Base-by-base conservation (phyloP, 2,329 filamentous ascomycete genomes). In the Blumeriella jaapii region DNA sequence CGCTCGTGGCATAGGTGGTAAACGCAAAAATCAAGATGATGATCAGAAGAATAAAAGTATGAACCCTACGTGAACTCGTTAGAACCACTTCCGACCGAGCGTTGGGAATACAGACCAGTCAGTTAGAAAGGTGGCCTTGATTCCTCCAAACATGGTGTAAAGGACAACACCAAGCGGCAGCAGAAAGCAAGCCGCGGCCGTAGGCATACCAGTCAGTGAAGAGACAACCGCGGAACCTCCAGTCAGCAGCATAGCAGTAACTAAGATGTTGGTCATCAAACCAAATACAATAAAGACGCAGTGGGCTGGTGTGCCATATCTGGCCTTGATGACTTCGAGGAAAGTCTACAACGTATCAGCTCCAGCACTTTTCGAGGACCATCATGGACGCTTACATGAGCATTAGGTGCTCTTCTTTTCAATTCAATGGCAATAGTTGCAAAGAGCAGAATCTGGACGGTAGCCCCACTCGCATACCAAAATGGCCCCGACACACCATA, bases 391-490 rank as follows among this genome's bases (percentile, higher is more conserved):
- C 51, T 42, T 44, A 56, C 54, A 41, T 94, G 86, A 1, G 85
- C 86, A 53, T 93, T 93, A 0, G 86, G 86, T 0, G 85, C 83
- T 37, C 82, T 74, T 46, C 82, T 69, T 64, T 94, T 95, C 34
- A 94, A 61, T 57, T 93, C 84, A 48, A 94, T 94, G 18, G 86
- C 86, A 17, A 94, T 69, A 0, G 85, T 93, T 1, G 87, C 85
- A 51, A 95, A 94, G 1, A 95, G 67, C 17, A 94, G 68, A 49
- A 95, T 87, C 55, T 93, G 84, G 5, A 91, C 82, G 0, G 80
- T 86, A 8, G 83, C 84, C n/a, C 78, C 72, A 2, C 65, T 69
- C 1, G 71, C 73, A 51, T 78, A 78, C 69, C 68, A 74, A 56
- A 80, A 79, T 1, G 75, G 73, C 1, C 75, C 76, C 2, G 69